Evolutionary conservation across 2,329 filamentous ascomycete species (phyloP), one percentile per base, ranked within the genome.

Genomic region (Sclerotinia subarctica): DNA sequence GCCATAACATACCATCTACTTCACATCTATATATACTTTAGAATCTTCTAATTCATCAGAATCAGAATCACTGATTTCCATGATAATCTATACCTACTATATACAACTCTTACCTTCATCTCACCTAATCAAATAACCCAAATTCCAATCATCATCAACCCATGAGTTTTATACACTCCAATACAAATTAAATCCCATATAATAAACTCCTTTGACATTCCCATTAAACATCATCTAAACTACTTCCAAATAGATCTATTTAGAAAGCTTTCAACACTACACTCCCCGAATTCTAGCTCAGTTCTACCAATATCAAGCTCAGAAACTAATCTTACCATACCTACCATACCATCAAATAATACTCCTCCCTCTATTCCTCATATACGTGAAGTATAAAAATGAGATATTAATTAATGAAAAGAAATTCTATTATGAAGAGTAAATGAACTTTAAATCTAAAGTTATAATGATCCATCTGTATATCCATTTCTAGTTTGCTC

Each of bases 401-500:
- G 3, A n/a, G 13, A 54, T 19, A 21, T 5, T 13, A 21, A 54
- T 3, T 35, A 1, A 35, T 35, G 4, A 7, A 35, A 15, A 4
- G 29, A 32, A 7, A 7, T 13, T 54, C 5, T 2, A 54, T 6
- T 13, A 1, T 35, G 1, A 35, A n/a, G 19, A 5, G 3, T 6
- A 11, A 54, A 5, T 42, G 2, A 5, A 15, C 38, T 42, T 42
- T 13, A 38, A 11, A 38, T 35, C 3, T 13, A 35, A 2, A 35
- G 4, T 35, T 19, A 54, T 15, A 21, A 19, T 2, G 29, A 6
- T 10, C 2, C n/a, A 2, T 13, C 1, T 5, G 21, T 3, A 5
- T n/a, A 0, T 13, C 13, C 52, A 35, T 3, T 10, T 35, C 2
- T 11, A 38, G 35, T 0, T 5, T n/a, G 5, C 2, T n/a, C 2